phyloP scores from a whole-genome alignment of 257 asterid species.

The Solanum boliviense region DNA sequence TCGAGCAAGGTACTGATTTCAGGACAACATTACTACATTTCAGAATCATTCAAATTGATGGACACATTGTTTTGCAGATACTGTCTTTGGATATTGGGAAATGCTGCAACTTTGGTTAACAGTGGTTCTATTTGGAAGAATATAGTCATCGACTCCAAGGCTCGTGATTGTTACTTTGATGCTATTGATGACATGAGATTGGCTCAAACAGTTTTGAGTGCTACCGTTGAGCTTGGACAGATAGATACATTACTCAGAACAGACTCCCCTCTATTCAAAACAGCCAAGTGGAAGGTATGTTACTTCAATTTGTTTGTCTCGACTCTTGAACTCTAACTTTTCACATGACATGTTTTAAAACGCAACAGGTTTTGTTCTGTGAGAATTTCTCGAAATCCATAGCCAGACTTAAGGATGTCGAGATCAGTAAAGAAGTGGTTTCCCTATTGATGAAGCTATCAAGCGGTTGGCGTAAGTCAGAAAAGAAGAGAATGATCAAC shows the following conservation, averaged over 20 bases:
- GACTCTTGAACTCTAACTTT: no score
- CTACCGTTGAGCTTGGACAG: conserved; percentile 17
- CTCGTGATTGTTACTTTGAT: conserved; percentile 41
- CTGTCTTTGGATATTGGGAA: conserved; percentile 64
- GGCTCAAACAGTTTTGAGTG: conserved; percentile 22
- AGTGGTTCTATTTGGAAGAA: conserved; percentile 51
- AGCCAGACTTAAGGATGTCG: conserved; percentile 3
- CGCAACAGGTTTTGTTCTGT: conserved; percentile 23
- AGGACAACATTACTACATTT: conserved; percentile 18
- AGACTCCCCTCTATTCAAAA: conserved; percentile 10
- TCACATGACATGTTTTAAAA: background rate
- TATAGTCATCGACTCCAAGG: conserved; percentile 33
- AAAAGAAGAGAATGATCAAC: background rate
- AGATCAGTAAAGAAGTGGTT: conserved; percentile 14
- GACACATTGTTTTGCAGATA: conserved; percentile 12
- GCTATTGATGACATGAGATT: conserved; percentile 29
- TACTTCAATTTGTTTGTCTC: background rate
- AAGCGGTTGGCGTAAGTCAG: conserved; percentile 33
- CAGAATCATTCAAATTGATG: background rate
- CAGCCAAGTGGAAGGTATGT: background rate
- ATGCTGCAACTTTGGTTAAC: conserved; percentile 34
- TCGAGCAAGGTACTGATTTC: conserved; percentile 23
- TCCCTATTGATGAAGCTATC: conserved; percentile 34
- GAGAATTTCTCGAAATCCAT: conserved; percentile 23
- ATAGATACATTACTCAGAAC: conserved; percentile 12